Conservation (phyloP, 2,329 filamentous ascomycete genomes). For the Colletotrichum musicola region DNA sequence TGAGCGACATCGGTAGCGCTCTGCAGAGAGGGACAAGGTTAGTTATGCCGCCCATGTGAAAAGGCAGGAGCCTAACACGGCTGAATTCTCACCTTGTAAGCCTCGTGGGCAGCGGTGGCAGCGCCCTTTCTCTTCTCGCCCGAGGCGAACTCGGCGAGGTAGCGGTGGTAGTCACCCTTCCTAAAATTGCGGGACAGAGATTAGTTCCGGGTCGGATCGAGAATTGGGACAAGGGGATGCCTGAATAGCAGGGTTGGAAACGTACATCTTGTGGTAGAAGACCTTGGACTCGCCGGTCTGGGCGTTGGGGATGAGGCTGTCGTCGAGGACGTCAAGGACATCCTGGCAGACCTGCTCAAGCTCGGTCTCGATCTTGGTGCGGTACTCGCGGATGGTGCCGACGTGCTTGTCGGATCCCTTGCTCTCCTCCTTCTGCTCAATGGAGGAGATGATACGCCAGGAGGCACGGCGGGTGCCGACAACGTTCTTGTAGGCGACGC, state of each 20-base stretch:
- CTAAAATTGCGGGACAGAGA: conserved; percentile 58
- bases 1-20: conserved; percentile 98
- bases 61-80: neutral
- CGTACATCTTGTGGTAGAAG: conserved; percentile 99
- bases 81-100: conserved; percentile 86
- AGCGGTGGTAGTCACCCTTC: conserved; percentile 98
- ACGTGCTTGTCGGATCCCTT: conserved; percentile 98
- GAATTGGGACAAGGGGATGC: conserved; percentile 4
- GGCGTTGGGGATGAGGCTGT: conserved; percentile 94
- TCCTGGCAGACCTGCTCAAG: conserved; percentile 98
- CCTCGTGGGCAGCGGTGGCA: conserved; percentile 89
- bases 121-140: conserved; percentile 93
- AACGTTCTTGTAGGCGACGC: conserved; percentile 99
- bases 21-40: conserved; percentile 57
- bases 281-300: conserved; percentile 99
- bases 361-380: conserved; percentile 97
- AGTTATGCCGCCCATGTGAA: neutral
- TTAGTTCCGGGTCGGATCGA: conserved; percentile 26
- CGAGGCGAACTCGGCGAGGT: conserved; percentile 92
- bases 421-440: conserved; percentile 99
- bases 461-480: conserved; percentile 97
- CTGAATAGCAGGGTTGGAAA: conserved; percentile 44
- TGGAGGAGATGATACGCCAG: conserved; percentile 99
- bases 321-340: conserved; percentile 93
- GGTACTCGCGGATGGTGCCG: conserved; percentile 93